Percentiles rank a stretch among this genome's conserved stretches.
Evolutionary conservation across 306 rosid species (phyloP).

Genomic region (Phaseolus lunatus): DNA sequence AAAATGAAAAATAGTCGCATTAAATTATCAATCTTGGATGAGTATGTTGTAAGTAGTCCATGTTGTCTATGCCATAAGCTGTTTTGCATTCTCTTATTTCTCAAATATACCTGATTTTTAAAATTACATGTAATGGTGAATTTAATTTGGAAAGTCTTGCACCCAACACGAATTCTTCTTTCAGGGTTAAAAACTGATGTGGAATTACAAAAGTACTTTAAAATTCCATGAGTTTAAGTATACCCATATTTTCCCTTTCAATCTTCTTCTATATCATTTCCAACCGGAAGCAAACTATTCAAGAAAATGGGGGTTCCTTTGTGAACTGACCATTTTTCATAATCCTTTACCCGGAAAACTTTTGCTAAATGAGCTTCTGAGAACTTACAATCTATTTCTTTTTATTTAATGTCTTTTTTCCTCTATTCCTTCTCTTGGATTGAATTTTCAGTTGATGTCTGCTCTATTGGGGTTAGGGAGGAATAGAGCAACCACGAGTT

Average conservation of each 20-base stretch:
- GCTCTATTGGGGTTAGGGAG: slow-evolving; percentile 1
- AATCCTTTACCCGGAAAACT: neutral
- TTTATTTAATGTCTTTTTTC: neutral
- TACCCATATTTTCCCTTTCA: neutral
- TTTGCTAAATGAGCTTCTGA: neutral
- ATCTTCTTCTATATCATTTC: neutral
- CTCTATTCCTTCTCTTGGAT: neutral
- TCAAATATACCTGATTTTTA: neutral
- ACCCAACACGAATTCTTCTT: neutral
- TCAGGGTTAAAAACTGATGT: neutral
- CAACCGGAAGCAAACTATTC: neutral
- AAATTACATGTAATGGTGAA: neutral
- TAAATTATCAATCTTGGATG: neutral
- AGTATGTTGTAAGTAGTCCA: neutral
- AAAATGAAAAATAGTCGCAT: neutral
- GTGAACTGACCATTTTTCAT: neutral
- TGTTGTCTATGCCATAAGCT: neutral
- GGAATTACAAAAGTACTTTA: neutral
- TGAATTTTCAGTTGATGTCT: neutral
- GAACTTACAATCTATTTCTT: neutral
- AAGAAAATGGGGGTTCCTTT: neutral
- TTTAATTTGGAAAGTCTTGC: neutral
- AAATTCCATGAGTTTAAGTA: neutral
- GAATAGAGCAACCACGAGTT: neutral
- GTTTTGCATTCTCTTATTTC: neutral